These are phyloP conservation scores for Teunomyces aglyptinius DNA, from an alignment of 805 yeast species.

Conservation along the genomic window DNA sequence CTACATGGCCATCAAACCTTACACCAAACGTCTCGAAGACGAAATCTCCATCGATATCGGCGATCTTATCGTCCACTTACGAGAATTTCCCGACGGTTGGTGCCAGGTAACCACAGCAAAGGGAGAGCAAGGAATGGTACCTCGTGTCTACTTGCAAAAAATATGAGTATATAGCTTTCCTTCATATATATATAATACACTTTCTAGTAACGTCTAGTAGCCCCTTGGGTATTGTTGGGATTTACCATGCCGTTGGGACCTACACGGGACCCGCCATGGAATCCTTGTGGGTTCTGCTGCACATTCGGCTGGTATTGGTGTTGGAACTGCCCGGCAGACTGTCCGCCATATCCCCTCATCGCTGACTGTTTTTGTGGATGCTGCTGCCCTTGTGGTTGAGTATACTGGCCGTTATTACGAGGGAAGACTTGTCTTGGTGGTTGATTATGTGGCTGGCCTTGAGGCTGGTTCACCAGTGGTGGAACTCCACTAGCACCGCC, in stretches of 20 bases:
- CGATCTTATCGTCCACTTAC: constrained; percentile 24
- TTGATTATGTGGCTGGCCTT: constrained; percentile 4
- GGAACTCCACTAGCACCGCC: constrained; percentile 8
- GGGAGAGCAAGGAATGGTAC: constrained; percentile 31
- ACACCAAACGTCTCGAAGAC: constrained; percentile 29
- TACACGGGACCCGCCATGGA: neutral
- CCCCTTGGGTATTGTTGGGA: constrained; percentile 1
- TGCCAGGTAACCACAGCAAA: constrained; percentile 24
- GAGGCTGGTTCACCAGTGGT: constrained; percentile 8
- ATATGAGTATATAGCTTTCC: neutral
- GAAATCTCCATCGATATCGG: constrained; percentile 33
- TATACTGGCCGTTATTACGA: constrained; percentile 10
- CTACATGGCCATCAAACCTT: constrained; percentile 25
- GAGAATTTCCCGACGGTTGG: constrained; percentile 39
- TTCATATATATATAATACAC: neutral
- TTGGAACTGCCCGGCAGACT: constrained; percentile 6
- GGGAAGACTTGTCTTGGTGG: constrained; percentile 6
- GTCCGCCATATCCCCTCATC: constrained; percentile 8
- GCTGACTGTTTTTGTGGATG: constrained; percentile 6
- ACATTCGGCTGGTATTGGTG: constrained; percentile 11
- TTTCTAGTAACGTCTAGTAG: constrained; percentile 7
- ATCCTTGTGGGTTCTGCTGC: neutral
- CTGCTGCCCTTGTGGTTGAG: constrained; percentile 5
- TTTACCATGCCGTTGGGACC: neutral
- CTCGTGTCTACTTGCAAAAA: constrained; percentile 25